Percentiles rank a stretch among this genome's conserved stretches.
These are phyloP conservation scores for Rhizophora apiculata DNA, from an alignment of 345 rosid species.

Conservation along the genomic window DNA sequence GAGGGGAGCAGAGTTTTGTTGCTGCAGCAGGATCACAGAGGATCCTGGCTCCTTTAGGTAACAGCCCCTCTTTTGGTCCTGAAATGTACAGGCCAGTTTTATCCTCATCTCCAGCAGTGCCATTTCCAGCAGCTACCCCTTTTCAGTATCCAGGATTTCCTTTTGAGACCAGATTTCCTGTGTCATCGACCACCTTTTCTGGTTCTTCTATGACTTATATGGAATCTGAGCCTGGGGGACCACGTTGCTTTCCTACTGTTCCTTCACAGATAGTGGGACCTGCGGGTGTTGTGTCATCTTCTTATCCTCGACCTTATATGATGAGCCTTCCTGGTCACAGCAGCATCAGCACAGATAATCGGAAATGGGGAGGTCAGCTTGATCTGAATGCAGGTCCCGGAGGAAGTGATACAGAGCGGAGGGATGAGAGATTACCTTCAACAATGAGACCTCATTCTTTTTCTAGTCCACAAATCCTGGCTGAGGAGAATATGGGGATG, in stretches of 20 bases:
- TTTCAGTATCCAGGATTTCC: constrained; percentile 71
- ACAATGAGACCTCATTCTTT: constrained; percentile 50
- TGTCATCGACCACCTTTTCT: constrained; percentile 58
- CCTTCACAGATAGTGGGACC: constrained; percentile 65
- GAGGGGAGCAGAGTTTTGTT: constrained; percentile 67
- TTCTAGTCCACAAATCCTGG: constrained; percentile 43
- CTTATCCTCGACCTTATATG: constrained; percentile 55
- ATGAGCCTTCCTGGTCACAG: constrained; percentile 59
- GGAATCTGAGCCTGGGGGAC: constrained; percentile 66
- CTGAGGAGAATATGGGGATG: constrained; percentile 71
- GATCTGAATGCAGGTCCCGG: constrained; percentile 88
- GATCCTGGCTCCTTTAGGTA: constrained; percentile 50
- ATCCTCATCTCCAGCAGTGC: constrained; percentile 69
- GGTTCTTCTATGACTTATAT: constrained; percentile 62
- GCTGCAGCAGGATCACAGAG: constrained; percentile 60
- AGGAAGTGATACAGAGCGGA: constrained; percentile 56
- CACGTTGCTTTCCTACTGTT: constrained; percentile 56
- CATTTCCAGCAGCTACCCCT: constrained; percentile 54
- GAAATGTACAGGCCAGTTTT: constrained; percentile 70
- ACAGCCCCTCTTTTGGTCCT: constrained; percentile 50
- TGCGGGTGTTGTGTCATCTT: constrained; percentile 50
- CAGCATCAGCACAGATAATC: constrained; percentile 40
- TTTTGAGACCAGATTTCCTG: constrained; percentile 56
- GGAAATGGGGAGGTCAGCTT: constrained; percentile 70
- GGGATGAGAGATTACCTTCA: constrained; percentile 55